These are phyloP conservation scores for Ustilago nuda DNA, from an alignment of 1,284 basidiomycete species.

Conservation along the genomic window DNA sequence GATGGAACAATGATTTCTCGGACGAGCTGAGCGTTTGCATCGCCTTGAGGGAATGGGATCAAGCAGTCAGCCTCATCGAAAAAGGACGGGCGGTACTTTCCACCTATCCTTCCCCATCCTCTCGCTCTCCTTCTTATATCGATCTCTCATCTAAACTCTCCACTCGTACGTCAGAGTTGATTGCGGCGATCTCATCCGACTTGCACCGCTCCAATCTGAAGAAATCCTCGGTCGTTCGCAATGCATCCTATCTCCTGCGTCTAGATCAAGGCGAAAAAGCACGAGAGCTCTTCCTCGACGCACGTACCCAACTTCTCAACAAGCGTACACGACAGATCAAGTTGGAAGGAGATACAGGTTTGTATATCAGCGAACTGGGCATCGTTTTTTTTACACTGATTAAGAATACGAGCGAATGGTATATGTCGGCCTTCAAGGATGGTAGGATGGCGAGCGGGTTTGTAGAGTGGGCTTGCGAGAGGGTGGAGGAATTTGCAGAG, in stretches of 20 bases:
- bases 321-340: conserved; percentile 83
- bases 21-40: conserved; percentile 93
- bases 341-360: conserved; percentile 88
- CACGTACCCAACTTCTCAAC: conserved; percentile 81
- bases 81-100: conserved; percentile 78
- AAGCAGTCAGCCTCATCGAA: conserved; percentile 84
- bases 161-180: conserved; percentile 71
- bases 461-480: conserved; percentile 90
- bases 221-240: conserved; percentile 79
- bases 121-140: conserved; percentile 30
- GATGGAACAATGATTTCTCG: conserved; percentile 88
- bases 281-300: conserved; percentile 82
- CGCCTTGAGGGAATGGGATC: conserved; percentile 87
- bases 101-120: conserved; percentile 71
- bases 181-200: conserved; percentile 79
- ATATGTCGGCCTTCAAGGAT: conserved; percentile 92
- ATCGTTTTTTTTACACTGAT: conserved; percentile 87
- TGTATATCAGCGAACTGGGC: conserved; percentile 81
- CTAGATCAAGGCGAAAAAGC: conserved; percentile 84
- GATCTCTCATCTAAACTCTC: conserved; percentile 41
- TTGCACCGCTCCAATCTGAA: conserved; percentile 81
- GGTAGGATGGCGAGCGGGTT: conserved; percentile 89
- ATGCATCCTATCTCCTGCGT: conserved; percentile 80
- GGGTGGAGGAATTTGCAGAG: conserved; percentile 84
- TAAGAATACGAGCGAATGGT: conserved; percentile 98